These are phyloP conservation scores for Poa annua DNA, from an alignment of 176 grass and related monocot genomes.

Conservation along the genomic window DNA sequence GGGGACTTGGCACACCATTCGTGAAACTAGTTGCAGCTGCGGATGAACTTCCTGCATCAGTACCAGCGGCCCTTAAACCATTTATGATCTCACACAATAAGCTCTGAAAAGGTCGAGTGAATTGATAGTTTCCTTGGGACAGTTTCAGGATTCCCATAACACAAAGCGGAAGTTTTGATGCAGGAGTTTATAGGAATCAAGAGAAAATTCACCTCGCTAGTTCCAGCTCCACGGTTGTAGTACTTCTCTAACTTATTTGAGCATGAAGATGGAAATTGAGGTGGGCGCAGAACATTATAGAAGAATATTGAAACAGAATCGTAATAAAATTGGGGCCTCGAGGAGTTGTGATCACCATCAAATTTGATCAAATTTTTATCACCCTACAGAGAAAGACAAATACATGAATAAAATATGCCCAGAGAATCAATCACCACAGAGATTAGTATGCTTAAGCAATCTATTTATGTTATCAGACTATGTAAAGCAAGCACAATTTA, in stretches of 20 bases:
- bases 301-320: conserved; percentile 99
- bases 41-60: conserved; percentile 85
- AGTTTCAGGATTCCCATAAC: neutral
- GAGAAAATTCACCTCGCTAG: conserved; percentile 72
- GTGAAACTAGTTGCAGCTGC: conserved; percentile 66
- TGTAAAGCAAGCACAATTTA: conserved; percentile 44
- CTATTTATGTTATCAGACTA: conserved; percentile 1
- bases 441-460: conserved; percentile 6
- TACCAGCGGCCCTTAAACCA: conserved; percentile 66
- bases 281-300: conserved; percentile 87
- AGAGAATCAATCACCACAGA: conserved; percentile 5
- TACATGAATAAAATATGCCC: conserved; percentile 28
- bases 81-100: conserved; percentile 96
- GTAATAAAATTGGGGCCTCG: conserved; percentile 96
- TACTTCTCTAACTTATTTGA: conserved; percentile 88
- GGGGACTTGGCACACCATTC: conserved; percentile 48
- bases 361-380: conserved; percentile 99
- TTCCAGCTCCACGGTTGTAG: conserved; percentile 66
- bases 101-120: conserved; percentile 60
- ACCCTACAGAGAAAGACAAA: conserved; percentile 58
- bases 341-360: conserved; percentile 95
- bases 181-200: conserved; percentile 28
- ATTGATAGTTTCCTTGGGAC: conserved; percentile 21
- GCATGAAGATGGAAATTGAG: conserved; percentile 70
- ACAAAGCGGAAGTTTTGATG: conserved; percentile 19